Evolutionary conservation across 257 asterid species (phyloP), one percentile per base, ranked within the genome.

Genomic region (Forsythia suspensa): DNA sequence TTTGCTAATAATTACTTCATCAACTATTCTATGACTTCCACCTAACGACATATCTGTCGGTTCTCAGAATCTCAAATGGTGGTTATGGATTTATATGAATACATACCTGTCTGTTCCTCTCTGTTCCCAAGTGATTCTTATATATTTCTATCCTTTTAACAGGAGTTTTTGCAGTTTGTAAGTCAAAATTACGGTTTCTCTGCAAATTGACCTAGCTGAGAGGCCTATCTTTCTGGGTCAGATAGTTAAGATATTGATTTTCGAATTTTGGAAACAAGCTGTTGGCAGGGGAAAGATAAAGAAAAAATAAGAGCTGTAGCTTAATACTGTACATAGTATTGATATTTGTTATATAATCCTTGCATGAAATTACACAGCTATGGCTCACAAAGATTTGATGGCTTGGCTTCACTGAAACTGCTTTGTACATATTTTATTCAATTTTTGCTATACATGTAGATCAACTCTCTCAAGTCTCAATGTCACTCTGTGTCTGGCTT

Each of bases 361-460:
- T 20, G 68, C 37, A 59, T 59, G 39, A 0, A 24, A 29, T 29
- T 63, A 4, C 16, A 29, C 70, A 29, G 39, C 6, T 29, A 39
- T 63, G 40, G 70, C 70, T 63, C 18, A 63, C 7, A 63, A 24
- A 11, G 70, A 63, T 11, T 24, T 21, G 70, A 34, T 10, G 15
- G 71, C 46, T 42, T 37, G 55, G 44, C 75, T 69, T 73, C 72
- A 21, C 8, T 73, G 42, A 20, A 66, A 20, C 72, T 37, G 59
- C 36, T 65, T 79, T 73, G 18, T 72, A n/a, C 20, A 43, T 73
- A 20, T 52, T 38, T 67, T 24, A 46, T 75, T 44, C 69, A 39
- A 21, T 36, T 20, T 63, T 48, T 51, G 38, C 6, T 24, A 11
- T 59, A 63, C 21, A 61, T 61, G 37, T 61, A 61, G 69, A 61